phyloP scores from a whole-genome alignment of 1,284 basidiomycete genomes.

The Leccinum pachyderme region DNA sequence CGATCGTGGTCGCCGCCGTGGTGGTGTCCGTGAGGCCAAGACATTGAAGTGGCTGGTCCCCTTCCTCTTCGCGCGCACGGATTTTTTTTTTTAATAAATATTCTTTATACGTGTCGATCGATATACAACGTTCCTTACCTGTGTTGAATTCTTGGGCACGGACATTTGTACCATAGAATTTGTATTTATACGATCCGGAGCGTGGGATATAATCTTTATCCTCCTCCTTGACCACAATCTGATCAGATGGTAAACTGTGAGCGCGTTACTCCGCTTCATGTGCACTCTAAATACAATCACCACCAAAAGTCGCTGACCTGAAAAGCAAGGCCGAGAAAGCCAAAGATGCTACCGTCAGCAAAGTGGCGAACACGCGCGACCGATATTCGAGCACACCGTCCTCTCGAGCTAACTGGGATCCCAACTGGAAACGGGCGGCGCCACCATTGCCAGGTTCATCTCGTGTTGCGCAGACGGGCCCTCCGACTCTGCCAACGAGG shows the following conservation, averaged over 20 bases:
- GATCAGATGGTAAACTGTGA: slow-evolving; percentile 32
- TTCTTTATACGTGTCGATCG: background rate
- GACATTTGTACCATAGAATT: slow-evolving; percentile 11
- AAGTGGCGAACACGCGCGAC: slow-evolving; percentile 55
- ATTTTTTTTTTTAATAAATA: background rate
- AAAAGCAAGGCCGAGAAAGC: slow-evolving; percentile 61
- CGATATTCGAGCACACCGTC: slow-evolving; percentile 52
- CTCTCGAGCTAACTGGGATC: slow-evolving; percentile 61
- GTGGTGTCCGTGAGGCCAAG: slow-evolving; percentile 11
- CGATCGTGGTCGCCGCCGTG: slow-evolving; percentile 24
- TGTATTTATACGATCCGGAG: slow-evolving; percentile 4
- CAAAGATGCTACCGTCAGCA: slow-evolving; percentile 52
- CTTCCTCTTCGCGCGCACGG: background rate
- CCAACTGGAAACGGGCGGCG: slow-evolving; percentile 35
- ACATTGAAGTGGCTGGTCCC: slow-evolving; percentile 20
- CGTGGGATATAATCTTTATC: background rate
- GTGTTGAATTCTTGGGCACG: background rate
- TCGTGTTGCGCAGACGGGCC: slow-evolving; percentile 8
- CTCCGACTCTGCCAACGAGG: slow-evolving; percentile 21
- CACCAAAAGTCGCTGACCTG: slow-evolving; percentile 52
- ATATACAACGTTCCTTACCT: slow-evolving; percentile 9
- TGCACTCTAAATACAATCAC: background rate
- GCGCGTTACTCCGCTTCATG: background rate
- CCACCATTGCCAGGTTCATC: slow-evolving; percentile 13
- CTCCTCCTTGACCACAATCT: background rate